Evolutionary conservation across 441 rosid genomes (phyloP), one percentile per base, ranked within the genome.

Genomic region (Arabidopsis hybrid): DNA sequence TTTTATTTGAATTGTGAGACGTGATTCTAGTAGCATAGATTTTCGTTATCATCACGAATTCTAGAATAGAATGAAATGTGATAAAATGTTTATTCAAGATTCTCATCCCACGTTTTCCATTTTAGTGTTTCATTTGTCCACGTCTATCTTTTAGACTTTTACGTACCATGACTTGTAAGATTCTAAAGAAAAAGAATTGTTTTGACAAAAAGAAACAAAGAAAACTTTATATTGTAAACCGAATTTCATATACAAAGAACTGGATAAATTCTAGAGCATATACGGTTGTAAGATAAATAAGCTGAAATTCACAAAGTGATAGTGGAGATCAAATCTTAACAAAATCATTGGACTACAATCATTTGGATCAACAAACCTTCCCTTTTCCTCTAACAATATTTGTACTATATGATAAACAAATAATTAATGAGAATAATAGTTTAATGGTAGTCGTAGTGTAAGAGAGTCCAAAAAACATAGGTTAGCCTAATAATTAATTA

Each of bases 361-460:
- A 35, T 59, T 64, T 45, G 49, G 56, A 46, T 64, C 32, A 63
- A 52, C 31, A 72, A 72, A 53, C 53, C 46, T 32, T 40, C 14
- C 9, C 5, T 16, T 47, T n/a, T n/a, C 16, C 6, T 8, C 56
- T 12, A 11, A 16, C 16, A 26, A 40, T 40, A 26, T 21, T 4
- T 26, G 4, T 26, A 26, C 29, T 43, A 29, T 40, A 29, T 8
- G 45, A 12, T 17, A 35, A 60, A 13, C 13, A 9, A 49, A 49
- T 36, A 36, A 38, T 29, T 46, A 31, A 45, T 0, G 26, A 50
- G 16, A 16, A 2, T n/a, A 45, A 10, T 32, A 51, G 34, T 55
- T 21, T 45, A 64, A 1, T 58, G 59, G 18, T 55, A 43, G n/a
- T n/a, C n/a, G n/a, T 35, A 26, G 59, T 55, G 51, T 73, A 38